Evolutionary conservation across 306 rosid genomes (phyloP), one percentile per base, ranked within the genome.

Genomic region (Phaseolus lunatus): DNA sequence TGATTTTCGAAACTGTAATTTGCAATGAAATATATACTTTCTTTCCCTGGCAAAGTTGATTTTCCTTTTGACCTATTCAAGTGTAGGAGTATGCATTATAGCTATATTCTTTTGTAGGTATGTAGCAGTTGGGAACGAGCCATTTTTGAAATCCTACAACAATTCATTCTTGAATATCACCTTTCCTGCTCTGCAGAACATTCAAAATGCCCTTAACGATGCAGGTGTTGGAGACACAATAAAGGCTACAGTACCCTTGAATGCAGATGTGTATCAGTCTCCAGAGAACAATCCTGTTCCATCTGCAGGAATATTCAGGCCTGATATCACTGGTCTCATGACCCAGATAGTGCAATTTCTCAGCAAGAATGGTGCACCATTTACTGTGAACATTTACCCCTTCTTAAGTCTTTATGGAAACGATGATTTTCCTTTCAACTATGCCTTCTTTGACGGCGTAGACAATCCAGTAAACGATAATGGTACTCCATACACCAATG

Each of bases 101-200:
- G 76, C 48, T 77, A 43, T 44, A 58, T 64, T 56, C 53, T 85
- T 82, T 77, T 56, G 20, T 84, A 95, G 99, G 84, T 95, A 89
- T 84, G 99, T 91, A 47, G 99, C 99, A 22, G 99, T 95, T 77
- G 99, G 99, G 22, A 95, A 95, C 23, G 99, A 95, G 80, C 99
- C 99, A 78, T 95, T 95, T 87, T 86, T 95, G 73, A 73, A 87
- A 83, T 82, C 99, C 44, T 95, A 95, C 86, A 92, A 95, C 56
- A 91, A 91, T 74, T 86, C 99, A 23, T 95, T 95, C 86, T 54
- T 92, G 84, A 95, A 95, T 44, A 14, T 85, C 76, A 95, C 99
- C 41, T 54, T 92, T 3, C 99, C 99, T 18, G 99, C 99, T 23
- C 91, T 95, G 33, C 88, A 92, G 82, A 95, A 95, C 90, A 91